Evolutionary conservation across 2,329 filamentous ascomycete species (phyloP), one percentile per base, ranked within the genome.

Genomic region (Metarhizium sp.): DNA sequence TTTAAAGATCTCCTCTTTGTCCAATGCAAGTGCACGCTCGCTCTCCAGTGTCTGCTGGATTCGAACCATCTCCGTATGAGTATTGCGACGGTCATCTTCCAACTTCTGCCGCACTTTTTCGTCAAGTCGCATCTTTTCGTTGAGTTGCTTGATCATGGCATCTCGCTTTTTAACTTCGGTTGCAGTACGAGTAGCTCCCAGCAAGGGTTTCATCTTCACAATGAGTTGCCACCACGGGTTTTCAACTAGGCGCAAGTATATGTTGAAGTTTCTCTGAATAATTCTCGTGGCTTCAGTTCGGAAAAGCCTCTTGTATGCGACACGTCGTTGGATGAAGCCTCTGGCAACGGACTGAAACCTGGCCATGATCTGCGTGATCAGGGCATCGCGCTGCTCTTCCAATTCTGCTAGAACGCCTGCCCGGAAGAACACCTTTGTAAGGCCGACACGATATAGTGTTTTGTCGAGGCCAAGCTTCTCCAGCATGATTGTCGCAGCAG

Each of bases 1-100:
- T 67, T 92, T 95, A 77, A 97, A 99, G 58, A 99, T 99, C 65
- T 99, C 94, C 67, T 99, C 95, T 69, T 99, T 99, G 71, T 99
- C 94, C 5, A 99, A 76, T 1, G 94, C 94, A 46, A 99, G 78
- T n/a, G 92, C 90, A 51, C 94, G 85, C 71, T 99, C 95, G 61
- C 92, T 96, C 69, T 99, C 95, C 2, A 99, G 78, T 0, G 90
- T 95, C 64, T 97, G 90, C 67, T 96, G 92, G 50, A 97, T 89
- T 36, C 88, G 85, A 61, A 92, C 82, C 64, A 96, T 87, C 65
- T 99, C 94, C 14, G 86, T 78, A 62, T 97, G 88, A 2, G 90
- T 88, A 58, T 91, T 88, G 46, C 94, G 82, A 36, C 92, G 84
- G 62, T 99, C 94, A 55, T 99, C 94, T 65, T 99, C 94, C 0